Base-by-base conservation (phyloP, 495 filamentous ascomycete species). In the Penicillium bialowiezense region DNA sequence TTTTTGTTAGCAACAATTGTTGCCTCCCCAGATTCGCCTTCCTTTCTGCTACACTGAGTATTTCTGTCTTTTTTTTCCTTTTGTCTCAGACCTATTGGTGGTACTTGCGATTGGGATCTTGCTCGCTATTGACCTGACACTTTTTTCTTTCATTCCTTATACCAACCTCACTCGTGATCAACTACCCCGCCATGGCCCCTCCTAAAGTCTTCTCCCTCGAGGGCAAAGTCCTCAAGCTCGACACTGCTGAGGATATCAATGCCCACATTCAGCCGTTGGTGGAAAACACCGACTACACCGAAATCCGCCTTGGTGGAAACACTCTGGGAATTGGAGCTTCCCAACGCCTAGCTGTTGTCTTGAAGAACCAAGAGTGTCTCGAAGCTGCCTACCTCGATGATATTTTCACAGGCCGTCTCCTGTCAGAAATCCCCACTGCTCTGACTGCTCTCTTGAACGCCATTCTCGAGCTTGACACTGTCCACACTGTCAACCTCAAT, bases 331-430 rank as follows among this genome's bases (percentile, higher is more conserved):
- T 95, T 48, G 87, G 86, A 20, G 93, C 95, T 33, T 91, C 84
- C 62, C 82, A 89, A 62, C 81, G 87, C 33, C 80, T 97, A 19
- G 91, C 88, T 45, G 78, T 87, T 43, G 82, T 90, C 39, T 78
- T 97, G 33, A 74, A 82, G 52, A 84, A 84, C 24, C 91, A 96
- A 68, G 89, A 87, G 70, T 83, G 76, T 51, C 79, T 98, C 36
- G 68, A 91, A 80, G 73, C 85, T 47, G 91, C 89, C 62, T 92
- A 96, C 68, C 74, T 97, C 45, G 91, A 90, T 66, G 93, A 98
- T 66, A 95, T 98, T 73, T 98, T 97, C 73, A 98, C 93, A 47
- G 87, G 87, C 26, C 90, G 93, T 51, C 83, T 98, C 19, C 84
- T 97, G 40, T 86, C 85, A 60, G 93, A 98, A 60, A 97, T 98